Evolutionary conservation across 495 filamentous ascomycete species (phyloP), one percentile per base, ranked within the genome.

Genomic region (Annulohypoxylon moriforme): DNA sequence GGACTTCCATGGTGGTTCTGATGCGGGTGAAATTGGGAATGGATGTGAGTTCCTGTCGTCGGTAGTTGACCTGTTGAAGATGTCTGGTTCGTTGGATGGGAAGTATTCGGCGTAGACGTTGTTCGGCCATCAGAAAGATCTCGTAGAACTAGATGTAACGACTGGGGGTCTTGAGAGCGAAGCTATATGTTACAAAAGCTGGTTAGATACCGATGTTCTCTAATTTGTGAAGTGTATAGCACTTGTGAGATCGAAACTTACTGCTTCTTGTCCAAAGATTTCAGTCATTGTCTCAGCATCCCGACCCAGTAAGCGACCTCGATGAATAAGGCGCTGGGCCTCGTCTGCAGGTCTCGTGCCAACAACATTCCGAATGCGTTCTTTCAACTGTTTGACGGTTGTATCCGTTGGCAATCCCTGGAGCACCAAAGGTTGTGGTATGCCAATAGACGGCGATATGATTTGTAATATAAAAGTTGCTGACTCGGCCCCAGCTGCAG

Each of bases 61-160:
- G 61, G 9, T 22, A 31, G 59, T 55, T 64, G 69, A 22, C 33
- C 14, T 3, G 65, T 20, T 3, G 64, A 64, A 16, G 78, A 70
- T 34, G 36, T 60, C 31, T 75, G 74, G 61, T 52, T 60, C 16
- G 68, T 24, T 10, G 58, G 8, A 22, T 58, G 44, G 33, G 62
- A 44, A 16, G 77, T 71, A 40, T 50, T 69, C 24, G 77, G 59
- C 25, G 64, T 62, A 8, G 69, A 40, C 31, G 84, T 78, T 10
- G 67, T 10, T 34, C 76, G 76, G n/a, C 72, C 58, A 50, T 79
- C 73, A 38, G 64, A 65, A n/a, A 66, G 27, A 63, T 84, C 82
- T 65, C 83, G 76, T 22, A 92, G 75, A 6, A 90, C 90, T n/a
- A 93, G 85, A 75, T 93, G 91, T 7, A 93, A 80, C 64, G 83